Conservation (phyloP, 78 protist species). For the Salpingoeca rosetta region DNA sequence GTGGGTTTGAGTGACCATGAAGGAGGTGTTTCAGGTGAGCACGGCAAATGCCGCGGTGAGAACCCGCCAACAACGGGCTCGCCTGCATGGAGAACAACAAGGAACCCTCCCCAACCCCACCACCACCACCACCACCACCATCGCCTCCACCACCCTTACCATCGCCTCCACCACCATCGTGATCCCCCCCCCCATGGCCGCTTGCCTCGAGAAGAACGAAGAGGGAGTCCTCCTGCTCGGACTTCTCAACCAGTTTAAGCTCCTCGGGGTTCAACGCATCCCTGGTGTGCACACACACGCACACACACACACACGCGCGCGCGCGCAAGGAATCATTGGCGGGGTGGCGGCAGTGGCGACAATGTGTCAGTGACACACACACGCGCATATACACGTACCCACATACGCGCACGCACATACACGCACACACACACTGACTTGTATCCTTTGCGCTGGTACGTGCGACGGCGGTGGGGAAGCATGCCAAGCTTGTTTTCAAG, state of each 20-base stretch:
- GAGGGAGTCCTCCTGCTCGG: background rate
- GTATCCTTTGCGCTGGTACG: too few species aligned
- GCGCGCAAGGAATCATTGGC: too few species aligned
- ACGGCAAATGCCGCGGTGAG: background rate
- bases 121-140: too few species aligned
- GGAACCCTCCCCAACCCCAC: background rate
- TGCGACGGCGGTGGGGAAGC: too few species aligned
- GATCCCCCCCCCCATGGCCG: background rate
- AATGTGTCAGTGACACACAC: too few species aligned
- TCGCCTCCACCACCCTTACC: too few species aligned
- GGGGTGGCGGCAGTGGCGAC: background rate
- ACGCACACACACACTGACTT: too few species aligned
- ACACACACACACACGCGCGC: too few species aligned
- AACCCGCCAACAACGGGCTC: background rate
- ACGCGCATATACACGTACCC: too few species aligned
- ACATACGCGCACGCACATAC: too few species aligned
- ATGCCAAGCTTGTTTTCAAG: background rate
- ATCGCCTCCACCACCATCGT: too few species aligned
- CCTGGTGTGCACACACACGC: background rate
- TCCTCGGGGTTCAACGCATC: background rate
- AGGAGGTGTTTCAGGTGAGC: background rate
- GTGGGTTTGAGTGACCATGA: background rate
- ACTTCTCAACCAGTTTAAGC: background rate
- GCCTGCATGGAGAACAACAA: too few species aligned
- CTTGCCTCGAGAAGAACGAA: background rate